These are phyloP conservation scores for Lactifluus hygrophoroides DNA, from an alignment of 768 basidiomycete genomes.

Conservation along the genomic window DNA sequence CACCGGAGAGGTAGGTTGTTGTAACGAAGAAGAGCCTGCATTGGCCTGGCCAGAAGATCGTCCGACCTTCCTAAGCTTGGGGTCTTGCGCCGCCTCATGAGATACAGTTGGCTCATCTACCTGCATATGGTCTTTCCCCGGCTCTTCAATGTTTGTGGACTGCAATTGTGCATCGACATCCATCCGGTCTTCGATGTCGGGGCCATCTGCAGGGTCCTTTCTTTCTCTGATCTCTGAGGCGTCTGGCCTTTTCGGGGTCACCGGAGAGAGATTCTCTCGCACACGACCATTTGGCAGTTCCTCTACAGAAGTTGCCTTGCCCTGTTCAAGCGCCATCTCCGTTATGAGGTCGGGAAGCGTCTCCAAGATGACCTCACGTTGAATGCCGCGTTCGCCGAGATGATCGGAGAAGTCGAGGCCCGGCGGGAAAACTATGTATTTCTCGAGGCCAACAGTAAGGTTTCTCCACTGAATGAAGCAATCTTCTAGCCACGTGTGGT, in stretches of 20 bases:
- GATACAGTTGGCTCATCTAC: background rate
- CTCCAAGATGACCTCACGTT: conserved; percentile 18
- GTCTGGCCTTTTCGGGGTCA: conserved; percentile 22
- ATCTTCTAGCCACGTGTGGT: conserved; percentile 88
- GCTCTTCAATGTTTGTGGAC: background rate
- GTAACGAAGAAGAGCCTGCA: background rate
- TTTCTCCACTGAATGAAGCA: conserved; percentile 76
- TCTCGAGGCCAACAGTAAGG: conserved; percentile 52
- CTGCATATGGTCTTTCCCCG: background rate
- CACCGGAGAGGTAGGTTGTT: background rate
- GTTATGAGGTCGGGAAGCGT: conserved; percentile 7
- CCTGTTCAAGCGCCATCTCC: conserved; percentile 1
- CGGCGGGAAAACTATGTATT: conserved; percentile 61
- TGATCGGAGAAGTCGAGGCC: conserved; percentile 54
- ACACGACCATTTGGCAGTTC: background rate
- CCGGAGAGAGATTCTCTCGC: background rate
- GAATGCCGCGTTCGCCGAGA: conserved; percentile 28
- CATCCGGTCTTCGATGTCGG: conserved; percentile 20
- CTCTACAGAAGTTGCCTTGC: background rate
- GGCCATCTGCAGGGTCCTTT: conserved; percentile 22
- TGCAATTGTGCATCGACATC: conserved; percentile 13
- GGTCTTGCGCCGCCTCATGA: background rate
- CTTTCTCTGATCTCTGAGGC: conserved; percentile 22
- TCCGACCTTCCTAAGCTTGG: background rate
- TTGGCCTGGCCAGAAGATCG: background rate